Conservation (phyloP, 176 grass and related monocot genomes). For the Aegilops sharonensis region DNA sequence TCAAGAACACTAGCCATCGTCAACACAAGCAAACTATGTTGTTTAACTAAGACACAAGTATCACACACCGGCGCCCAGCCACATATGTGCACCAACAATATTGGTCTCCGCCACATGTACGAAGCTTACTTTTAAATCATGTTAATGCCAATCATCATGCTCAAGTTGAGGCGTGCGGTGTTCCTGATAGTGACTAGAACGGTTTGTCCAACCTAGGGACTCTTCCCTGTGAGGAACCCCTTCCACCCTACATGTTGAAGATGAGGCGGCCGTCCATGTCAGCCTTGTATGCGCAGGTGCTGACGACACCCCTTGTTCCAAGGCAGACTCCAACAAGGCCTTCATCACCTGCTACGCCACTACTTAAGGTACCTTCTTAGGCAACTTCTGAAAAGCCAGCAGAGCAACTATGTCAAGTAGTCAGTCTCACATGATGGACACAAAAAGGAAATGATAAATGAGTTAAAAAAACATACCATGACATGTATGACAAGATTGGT, state of each 20-base stretch:
- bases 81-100: too few species aligned
- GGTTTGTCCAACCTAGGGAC: too few species aligned
- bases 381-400: background rate
- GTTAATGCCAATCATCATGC: too few species aligned
- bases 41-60: too few species aligned
- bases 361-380: background rate
- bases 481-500: background rate
- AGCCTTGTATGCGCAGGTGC: background rate
- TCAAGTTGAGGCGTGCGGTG: too few species aligned
- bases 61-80: too few species aligned
- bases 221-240: too few species aligned
- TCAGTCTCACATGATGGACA: background rate
- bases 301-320: background rate
- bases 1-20: too few species aligned
- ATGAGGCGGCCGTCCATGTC: background rate
- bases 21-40: too few species aligned
- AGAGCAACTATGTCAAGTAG: background rate
- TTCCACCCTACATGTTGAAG: background rate
- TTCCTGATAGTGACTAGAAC: too few species aligned
- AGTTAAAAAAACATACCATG: background rate
- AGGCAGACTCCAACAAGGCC: background rate
- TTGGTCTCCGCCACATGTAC: too few species aligned
- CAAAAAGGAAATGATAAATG: background rate
- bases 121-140: too few species aligned
- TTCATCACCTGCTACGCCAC: background rate